These are phyloP conservation scores for Aspergillus arachidicola DNA, from an alignment of 2,329 filamentous ascomycete species.

Conservation along the genomic window DNA sequence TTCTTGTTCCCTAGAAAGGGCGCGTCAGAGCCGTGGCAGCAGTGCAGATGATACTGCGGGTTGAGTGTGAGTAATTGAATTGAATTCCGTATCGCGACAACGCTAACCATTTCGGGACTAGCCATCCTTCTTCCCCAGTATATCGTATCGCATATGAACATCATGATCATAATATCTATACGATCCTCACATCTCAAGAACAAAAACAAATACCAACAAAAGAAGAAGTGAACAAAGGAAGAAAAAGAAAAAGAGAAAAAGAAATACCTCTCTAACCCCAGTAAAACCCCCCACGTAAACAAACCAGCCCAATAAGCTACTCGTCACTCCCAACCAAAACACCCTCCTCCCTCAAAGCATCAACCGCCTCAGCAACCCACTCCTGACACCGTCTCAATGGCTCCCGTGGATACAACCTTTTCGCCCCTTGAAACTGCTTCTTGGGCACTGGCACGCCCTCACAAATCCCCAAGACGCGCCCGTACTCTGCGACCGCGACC, in stretches of 20 bases:
- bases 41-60: background rate
- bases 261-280: no score
- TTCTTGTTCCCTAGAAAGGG: background rate
- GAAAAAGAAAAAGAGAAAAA: no score
- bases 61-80: background rate
- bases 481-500: slow-evolving; percentile 16
- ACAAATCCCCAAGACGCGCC: slow-evolving; percentile 24
- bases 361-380: slow-evolving; percentile 30
- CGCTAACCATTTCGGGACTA: background rate
- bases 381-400: slow-evolving; percentile 33
- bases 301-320: background rate
- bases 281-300: background rate
- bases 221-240: fast-evolving
- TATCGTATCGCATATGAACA: background rate
- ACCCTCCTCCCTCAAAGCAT: slow-evolving; percentile 12
- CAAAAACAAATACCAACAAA: background rate
- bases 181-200: background rate
- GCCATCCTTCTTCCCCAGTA: background rate
- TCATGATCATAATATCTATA: background rate
- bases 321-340: background rate
- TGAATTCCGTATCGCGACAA: background rate
- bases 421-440: slow-evolving; percentile 34
- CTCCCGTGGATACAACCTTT: slow-evolving; percentile 27
- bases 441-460: slow-evolving; percentile 25
- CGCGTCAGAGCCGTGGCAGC: background rate